Conservation (phyloP, 108 stramenopile genomes). For the Schizochytrium sp. region DNA sequence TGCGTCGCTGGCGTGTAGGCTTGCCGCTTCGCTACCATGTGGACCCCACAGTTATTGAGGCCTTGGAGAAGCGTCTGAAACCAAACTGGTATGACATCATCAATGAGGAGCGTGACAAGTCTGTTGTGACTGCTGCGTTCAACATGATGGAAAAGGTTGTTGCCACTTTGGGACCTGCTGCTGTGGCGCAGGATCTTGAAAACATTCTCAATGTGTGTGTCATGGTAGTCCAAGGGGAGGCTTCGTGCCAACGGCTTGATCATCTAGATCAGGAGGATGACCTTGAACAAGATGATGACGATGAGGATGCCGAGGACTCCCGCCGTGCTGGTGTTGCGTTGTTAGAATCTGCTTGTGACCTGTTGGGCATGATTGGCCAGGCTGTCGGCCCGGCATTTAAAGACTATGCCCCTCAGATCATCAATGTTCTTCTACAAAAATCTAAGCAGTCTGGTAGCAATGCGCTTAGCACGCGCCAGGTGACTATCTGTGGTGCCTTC, state of each 20-base stretch:
- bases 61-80: background rate
- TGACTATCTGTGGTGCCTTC: background rate
- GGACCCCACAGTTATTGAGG: background rate
- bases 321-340: conserved; percentile 5
- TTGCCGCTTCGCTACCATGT: background rate
- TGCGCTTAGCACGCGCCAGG: background rate
- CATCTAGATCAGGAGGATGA: conserved; percentile 21
- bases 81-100: background rate
- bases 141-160: background rate
- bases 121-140: background rate
- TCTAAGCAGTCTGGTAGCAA: background rate
- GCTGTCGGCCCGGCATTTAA: conserved; percentile 7
- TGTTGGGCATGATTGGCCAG: background rate
- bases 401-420: background rate
- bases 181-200: background rate
- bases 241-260: conserved; percentile 3
- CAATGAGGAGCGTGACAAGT: background rate
- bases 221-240: background rate
- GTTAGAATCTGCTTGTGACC: background rate
- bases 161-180: background rate
- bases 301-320: background rate
- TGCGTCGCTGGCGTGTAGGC: background rate
- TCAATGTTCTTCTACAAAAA: background rate
- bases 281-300: background rate
- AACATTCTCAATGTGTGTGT: background rate